A percentile compares a stretch with the other conserved stretches of the same genome.
Conservation (phyloP, 495 filamentous ascomycete species). For the Aspergillus campestris region DNA sequence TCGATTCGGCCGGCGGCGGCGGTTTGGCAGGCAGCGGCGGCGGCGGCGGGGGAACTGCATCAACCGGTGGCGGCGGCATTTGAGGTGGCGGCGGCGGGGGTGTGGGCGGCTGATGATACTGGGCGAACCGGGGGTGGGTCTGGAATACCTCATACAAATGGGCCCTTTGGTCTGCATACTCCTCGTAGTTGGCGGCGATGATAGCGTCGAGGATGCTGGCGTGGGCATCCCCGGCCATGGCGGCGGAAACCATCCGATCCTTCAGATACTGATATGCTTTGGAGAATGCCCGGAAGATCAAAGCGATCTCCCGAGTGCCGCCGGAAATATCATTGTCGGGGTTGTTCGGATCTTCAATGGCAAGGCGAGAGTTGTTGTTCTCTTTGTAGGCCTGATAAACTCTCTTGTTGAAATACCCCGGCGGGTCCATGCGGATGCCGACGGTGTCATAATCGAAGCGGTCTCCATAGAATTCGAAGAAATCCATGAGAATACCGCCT, state of each 20-base stretch:
- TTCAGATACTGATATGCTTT: slow-evolving; percentile 50
- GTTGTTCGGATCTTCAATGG: slow-evolving; percentile 85
- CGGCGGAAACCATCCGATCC: slow-evolving; percentile 44
- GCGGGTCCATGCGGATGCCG: slow-evolving; percentile 68
- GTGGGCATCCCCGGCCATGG: slow-evolving; percentile 12
- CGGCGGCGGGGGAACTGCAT: slow-evolving; percentile 17
- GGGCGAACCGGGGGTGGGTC: slow-evolving; percentile 28
- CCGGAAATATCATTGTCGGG: slow-evolving; percentile 76
- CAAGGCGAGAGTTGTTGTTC: slow-evolving; percentile 47
- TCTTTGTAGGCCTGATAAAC: slow-evolving; percentile 13
- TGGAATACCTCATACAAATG: slow-evolving; percentile 41
- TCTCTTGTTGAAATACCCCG: slow-evolving; percentile 57
- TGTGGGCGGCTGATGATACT: slow-evolving; percentile 19
- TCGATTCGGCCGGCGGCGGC: slow-evolving; percentile 4
- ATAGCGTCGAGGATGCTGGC: slow-evolving; percentile 56
- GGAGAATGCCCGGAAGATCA: slow-evolving; percentile 56
- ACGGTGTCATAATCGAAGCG: slow-evolving; percentile 55
- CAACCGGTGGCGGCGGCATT: slow-evolving; percentile 15
- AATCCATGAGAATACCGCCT: slow-evolving; percentile 72
- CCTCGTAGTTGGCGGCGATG: slow-evolving; percentile 63
- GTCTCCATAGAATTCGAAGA: slow-evolving; percentile 83
- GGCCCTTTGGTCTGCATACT: slow-evolving; percentile 55
- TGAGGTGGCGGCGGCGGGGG: slow-evolving; percentile 25
- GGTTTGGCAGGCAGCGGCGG: slow-evolving; percentile 13
- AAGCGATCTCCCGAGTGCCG: slow-evolving; percentile 55